Base-by-base conservation (phyloP, 495 filamentous ascomycete species). In the Podospora australis region DNA sequence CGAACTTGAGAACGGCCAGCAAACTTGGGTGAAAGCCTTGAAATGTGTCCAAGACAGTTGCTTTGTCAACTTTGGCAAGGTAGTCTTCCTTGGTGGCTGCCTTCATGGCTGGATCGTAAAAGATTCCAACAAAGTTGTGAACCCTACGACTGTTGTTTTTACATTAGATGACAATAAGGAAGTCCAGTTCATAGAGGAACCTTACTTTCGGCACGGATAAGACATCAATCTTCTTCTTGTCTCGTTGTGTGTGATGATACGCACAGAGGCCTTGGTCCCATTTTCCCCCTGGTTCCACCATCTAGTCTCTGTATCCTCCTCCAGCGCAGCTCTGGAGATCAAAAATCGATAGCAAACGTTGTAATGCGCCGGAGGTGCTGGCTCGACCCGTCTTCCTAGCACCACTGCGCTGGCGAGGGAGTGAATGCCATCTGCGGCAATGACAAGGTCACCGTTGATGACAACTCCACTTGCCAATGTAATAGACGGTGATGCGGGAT, bases 101-200 rank as follows among this genome's bases (percentile, higher is more conserved):
- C n/a, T 52, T 49, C 23, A 50, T 28, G 6, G 53, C 22, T 6
- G 47, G 44, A 30, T 59, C 52, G 29, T 59, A 55, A 52, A 64
- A 59, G 22, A 76, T 64, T 4, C 52, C 64, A 3, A 65, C 69
- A 35, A 65, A 62, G 47, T 73, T 74, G 41, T 69, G 58, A 6
- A 70, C 30, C 36, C 20, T 17, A 19, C 36, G 36, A 19, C 36
- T 39, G 36, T 14, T 5, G 14, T 10, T 19, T n/a, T n/a, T n/a
- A n/a, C n/a, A n/a, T n/a, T n/a, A n/a, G n/a, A n/a, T n/a, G n/a
- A n/a, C n/a, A n/a, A n/a, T n/a, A n/a, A n/a, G n/a, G n/a, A n/a
- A n/a, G n/a, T n/a, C n/a, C n/a, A n/a, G n/a, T n/a, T n/a, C n/a
- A n/a, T n/a, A n/a, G n/a, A n/a, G n/a, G n/a, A n/a, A 0, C 4